phyloP scores from a whole-genome alignment of 1,139 yeast genomes.

The Debaryomycetaceae sp. region DNA sequence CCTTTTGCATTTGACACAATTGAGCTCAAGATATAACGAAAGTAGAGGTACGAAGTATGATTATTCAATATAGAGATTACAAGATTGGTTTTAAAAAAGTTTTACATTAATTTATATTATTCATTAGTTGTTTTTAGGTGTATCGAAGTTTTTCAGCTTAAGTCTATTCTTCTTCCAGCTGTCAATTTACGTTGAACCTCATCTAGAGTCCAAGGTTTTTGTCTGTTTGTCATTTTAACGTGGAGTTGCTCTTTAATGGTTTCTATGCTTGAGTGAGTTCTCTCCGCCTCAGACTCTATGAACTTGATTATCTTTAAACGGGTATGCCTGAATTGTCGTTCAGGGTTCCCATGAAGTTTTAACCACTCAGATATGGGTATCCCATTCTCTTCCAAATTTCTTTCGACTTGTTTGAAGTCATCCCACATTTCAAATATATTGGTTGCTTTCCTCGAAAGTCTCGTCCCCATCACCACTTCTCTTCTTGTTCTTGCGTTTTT shows the following conservation, averaged over 20 bases:
- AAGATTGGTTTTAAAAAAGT: conserved; percentile 6
- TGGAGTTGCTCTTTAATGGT: conserved; percentile 29
- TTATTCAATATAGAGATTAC: conserved; percentile 14
- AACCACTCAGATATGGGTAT: conserved; percentile 35
- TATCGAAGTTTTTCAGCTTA: too few relatives aligned
- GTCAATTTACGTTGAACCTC: conserved; percentile 40
- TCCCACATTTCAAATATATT: conserved; percentile 40
- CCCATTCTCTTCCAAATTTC: conserved; percentile 24
- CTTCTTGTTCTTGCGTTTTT: background rate
- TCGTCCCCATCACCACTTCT: conserved; percentile 13
- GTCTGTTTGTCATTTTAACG: conserved; percentile 30
- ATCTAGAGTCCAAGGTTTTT: conserved; percentile 37
- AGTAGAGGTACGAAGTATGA: conserved; percentile 26
- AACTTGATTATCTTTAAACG: conserved; percentile 32
- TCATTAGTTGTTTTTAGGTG: too few relatives aligned
- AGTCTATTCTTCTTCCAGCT: conserved; percentile 27
- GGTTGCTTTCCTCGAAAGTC: conserved; percentile 32
- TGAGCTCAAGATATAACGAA: conserved; percentile 31
- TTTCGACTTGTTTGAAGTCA: conserved; percentile 32
- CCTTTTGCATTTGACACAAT: conserved; percentile 62
- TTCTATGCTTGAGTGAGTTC: conserved; percentile 21
- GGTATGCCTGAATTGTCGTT: conserved; percentile 34
- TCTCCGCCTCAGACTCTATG: conserved; percentile 30
- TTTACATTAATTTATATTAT: background rate
- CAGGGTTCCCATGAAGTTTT: conserved; percentile 33